Evolutionary conservation across 805 yeast species (phyloP).

Genomic region (Wickerhamomyces strasburgensis): DNA sequence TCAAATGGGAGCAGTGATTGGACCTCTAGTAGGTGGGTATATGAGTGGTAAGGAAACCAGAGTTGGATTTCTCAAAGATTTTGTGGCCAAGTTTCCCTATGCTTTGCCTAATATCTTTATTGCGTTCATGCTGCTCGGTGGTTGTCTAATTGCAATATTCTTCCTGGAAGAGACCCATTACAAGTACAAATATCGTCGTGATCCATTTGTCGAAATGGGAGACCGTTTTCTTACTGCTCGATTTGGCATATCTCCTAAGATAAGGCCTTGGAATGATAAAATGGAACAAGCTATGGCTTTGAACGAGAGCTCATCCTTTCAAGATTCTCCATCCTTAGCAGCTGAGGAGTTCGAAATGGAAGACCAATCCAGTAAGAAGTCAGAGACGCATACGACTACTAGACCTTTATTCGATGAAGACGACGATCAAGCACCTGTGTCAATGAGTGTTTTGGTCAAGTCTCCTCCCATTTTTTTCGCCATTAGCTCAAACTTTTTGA

Average conservation of each 20-base stretch:
- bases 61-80: slow-evolving; percentile 7
- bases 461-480: slow-evolving; percentile 8
- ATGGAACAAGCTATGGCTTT: too few species aligned
- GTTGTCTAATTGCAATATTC: slow-evolving; percentile 10
- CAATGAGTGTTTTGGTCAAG: slow-evolving; percentile 8
- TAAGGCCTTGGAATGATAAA: slow-evolving; percentile 10
- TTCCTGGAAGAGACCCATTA: slow-evolving; percentile 18
- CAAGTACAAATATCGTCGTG: slow-evolving; percentile 15
- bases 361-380: too few species aligned
- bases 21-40: slow-evolving; percentile 18
- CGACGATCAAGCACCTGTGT: background rate
- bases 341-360: background rate
- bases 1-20: slow-evolving; percentile 15
- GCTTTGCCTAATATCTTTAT: slow-evolving; percentile 16
- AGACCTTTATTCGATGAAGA: background rate
- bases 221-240: slow-evolving; percentile 6
- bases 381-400: background rate
- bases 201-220: slow-evolving; percentile 12
- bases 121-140: slow-evolving; percentile 4
- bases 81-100: slow-evolving; percentile 11
- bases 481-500: slow-evolving; percentile 7
- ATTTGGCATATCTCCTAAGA: slow-evolving; percentile 3
- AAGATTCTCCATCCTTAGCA: background rate
- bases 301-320: slow-evolving; percentile 3
- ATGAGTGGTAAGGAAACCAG: slow-evolving; percentile 12